Evolutionary conservation across 164 flowering plant genomes (phyloP).

Genomic region (Macadamia integrifolia): DNA sequence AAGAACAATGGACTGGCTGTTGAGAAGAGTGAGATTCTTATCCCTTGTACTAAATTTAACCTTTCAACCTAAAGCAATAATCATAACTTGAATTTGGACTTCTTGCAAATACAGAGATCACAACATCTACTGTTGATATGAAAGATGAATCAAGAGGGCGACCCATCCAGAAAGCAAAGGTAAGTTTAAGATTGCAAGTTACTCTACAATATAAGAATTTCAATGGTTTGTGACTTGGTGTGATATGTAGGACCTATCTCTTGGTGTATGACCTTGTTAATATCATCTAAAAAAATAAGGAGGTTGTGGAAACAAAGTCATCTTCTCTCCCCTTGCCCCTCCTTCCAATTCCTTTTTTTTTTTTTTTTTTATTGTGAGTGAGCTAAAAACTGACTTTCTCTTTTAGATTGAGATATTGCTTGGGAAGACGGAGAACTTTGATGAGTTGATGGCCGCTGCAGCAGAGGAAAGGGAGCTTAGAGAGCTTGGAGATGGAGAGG

Average conservation of each 20-base stretch:
- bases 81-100: neutral
- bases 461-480: constrained; percentile 43
- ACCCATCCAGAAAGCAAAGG: constrained; percentile 85
- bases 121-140: constrained; percentile 84
- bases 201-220: too few relatives aligned
- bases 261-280: neutral
- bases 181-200: constrained; percentile 9
- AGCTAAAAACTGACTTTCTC: neutral
- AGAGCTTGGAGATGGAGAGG: constrained; percentile 25
- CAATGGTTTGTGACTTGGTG: too few relatives aligned
- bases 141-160: constrained; percentile 75
- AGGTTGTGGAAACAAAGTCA: too few relatives aligned
- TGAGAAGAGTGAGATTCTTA: constrained; percentile 52
- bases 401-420: constrained; percentile 75
- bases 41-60: neutral
- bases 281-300: too few relatives aligned
- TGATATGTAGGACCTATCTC: neutral
- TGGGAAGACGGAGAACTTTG: constrained; percentile 77
- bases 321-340: too few relatives aligned
- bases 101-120: constrained; percentile 46
- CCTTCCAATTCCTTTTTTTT: too few relatives aligned
- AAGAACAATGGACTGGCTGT: constrained; percentile 71
- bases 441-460: constrained; percentile 88
- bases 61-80: too few relatives aligned
- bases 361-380: too few relatives aligned